Conservation (phyloP, 768 basidiomycete species). For the Fomitopsis serialis region DNA sequence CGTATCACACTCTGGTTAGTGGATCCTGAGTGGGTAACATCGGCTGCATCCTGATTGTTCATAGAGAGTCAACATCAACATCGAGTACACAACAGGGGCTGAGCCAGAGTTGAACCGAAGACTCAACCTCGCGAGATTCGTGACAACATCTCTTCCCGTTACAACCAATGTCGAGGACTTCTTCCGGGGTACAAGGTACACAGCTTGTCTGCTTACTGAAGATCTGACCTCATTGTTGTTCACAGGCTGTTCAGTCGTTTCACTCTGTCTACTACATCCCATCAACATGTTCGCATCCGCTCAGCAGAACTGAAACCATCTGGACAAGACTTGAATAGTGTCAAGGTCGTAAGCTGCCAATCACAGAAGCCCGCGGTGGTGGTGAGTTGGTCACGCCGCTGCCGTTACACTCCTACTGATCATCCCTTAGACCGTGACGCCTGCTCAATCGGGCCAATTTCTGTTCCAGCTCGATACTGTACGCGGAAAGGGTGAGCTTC, state of each 20-base stretch:
- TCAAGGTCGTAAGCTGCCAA: constrained; percentile 48
- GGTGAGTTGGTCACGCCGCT: constrained; percentile 25
- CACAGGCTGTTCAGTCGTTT: constrained; percentile 85
- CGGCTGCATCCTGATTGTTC: neutral
- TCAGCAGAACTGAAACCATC: constrained; percentile 50
- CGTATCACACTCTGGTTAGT: constrained; percentile 55
- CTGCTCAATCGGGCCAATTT: constrained; percentile 69
- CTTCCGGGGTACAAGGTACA: constrained; percentile 80
- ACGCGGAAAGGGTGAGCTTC: constrained; percentile 50
- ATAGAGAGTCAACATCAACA: constrained; percentile 64
- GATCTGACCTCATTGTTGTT: neutral
- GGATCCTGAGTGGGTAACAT: neutral
- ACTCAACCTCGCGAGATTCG: constrained; percentile 46
- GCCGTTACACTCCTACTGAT: constrained; percentile 5
- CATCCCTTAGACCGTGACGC: constrained; percentile 61
- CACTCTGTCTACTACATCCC: constrained; percentile 76
- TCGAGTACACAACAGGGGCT: constrained; percentile 59
- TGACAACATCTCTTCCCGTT: constrained; percentile 74
- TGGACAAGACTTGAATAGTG: constrained; percentile 36
- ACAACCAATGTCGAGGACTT: constrained; percentile 96
- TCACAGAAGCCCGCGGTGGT: constrained; percentile 41
- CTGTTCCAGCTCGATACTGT: constrained; percentile 73
- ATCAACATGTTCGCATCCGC: constrained; percentile 73
- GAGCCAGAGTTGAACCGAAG: constrained; percentile 50
- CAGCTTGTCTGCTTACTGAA: neutral